Base-by-base conservation (phyloP, 768 basidiomycete species). In the Auricularia heimuer region DNA sequence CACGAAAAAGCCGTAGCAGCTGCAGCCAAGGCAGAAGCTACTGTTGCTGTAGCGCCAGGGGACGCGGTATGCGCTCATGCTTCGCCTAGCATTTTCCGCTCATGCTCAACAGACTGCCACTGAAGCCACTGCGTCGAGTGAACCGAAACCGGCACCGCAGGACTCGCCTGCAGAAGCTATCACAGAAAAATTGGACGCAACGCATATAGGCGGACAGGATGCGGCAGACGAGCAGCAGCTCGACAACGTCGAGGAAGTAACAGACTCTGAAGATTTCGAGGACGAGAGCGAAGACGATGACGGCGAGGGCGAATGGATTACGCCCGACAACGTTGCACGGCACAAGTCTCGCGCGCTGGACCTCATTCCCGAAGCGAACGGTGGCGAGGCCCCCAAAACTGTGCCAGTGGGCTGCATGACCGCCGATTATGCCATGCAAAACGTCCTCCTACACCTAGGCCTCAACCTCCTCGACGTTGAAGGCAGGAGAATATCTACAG, bases 371-470 rank as follows among this genome's bases (percentile, higher is more conserved):
- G 37, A 12, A 34, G 24, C 54, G 21, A 3, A 73, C 70, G 36
- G 77, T 65, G 62, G 67, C 67, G 42, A 71, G 68, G 67, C 68
- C 56, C 77, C 78, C 69, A 71, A 78, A 65, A 75, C 67, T 24
- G 79, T 96, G 58, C 80, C 80, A 63, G 85, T 84, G 4, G 97
- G 94, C 18, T 97, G 95, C 73, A 94, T 98, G 90, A 98, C 97
- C 8, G 92, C 92, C 24, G 97, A 99, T 82, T 98, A 94, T 74
- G 97, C 97, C 18, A 97, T 99, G 87, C 97, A 99, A 76, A 99
- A 99, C 71, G 92, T 98, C 24, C 76, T 96, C 68, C 76, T 99
- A 62, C 95, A 97, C 74, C 94, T 98, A 90, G 90, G 90, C 0
- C 76, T 99, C 67, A 90, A 88, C 67, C 80, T 98, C 35, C 87